Base-by-base conservation (phyloP, 345 rosid species). In the Pistacia vera region DNA sequence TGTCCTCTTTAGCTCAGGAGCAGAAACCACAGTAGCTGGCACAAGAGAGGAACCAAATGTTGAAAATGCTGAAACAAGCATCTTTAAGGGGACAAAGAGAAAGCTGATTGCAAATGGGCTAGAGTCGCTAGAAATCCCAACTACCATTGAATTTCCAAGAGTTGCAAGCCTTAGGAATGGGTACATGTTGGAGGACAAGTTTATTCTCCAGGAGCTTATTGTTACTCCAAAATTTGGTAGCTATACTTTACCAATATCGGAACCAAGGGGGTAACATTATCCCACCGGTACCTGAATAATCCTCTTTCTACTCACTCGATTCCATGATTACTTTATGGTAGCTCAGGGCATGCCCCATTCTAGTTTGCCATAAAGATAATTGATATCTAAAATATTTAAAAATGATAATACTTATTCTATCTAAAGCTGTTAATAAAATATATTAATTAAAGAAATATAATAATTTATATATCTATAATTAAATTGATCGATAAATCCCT, bases 151-250 rank as follows among this genome's bases (percentile, higher is more conserved):
- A 63, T 77, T 83, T 51, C 79, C 72, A 22, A 18, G 74, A 4
- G 75, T 79, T 58, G 78, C 72, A 12, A 72, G 82, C 56, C 82
- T 83, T 38, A 75, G 33, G 83, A 81, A 72, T 77, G 83, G 85
- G 68, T 80, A 25, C 64, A 67, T 4, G 75, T 57, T 18, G 68
- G 75, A 18, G 83, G 84, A 51, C 79, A 77, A 67, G 79, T 81
- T 13, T 22, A 70, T 75, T 80, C 86, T 20, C 83, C 80, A 38
- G 81, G 77, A 63, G 41, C 72, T 20, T 76, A 83, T 22, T 20
- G 72, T 76, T 55, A 82, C 89, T 51, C 87, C 89, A 49, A 86
- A 84, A 46, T 82, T 86, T 17, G 86, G 87, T 41, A 70, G 79
- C 70, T 78, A 80, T 18, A 13, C 68, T 28, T 55, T 57, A 22